These are phyloP conservation scores for Penicillium sclerotigenum DNA, from an alignment of 2,329 filamentous ascomycete species.

Conservation along the genomic window DNA sequence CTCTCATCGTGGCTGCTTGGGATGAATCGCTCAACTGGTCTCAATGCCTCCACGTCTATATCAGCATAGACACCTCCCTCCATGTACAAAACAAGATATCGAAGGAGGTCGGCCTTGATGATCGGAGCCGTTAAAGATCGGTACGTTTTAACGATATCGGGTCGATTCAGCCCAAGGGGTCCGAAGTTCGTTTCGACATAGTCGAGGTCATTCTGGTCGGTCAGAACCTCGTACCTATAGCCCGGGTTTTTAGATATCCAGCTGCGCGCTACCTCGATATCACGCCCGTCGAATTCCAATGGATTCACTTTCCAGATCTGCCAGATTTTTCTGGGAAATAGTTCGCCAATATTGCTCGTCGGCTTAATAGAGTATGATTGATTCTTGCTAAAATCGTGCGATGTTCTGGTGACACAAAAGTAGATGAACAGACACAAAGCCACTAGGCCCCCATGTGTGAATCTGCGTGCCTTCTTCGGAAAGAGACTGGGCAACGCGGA, in stretches of 20 bases:
- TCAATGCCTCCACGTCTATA: slow-evolving; percentile 58
- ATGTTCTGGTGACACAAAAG: slow-evolving; percentile 2
- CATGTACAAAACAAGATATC: slow-evolving; percentile 66
- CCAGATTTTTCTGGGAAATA: slow-evolving; percentile 69
- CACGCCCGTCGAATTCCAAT: slow-evolving; percentile 62
- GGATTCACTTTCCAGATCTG: slow-evolving; percentile 73
- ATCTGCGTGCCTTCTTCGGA: slow-evolving; percentile 6
- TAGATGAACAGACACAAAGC: slow-evolving; percentile 3
- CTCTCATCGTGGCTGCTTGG: slow-evolving; percentile 59
- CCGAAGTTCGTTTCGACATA: slow-evolving; percentile 70
- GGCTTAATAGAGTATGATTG: not conserved
- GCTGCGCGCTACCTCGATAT: slow-evolving; percentile 58
- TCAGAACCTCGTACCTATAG: slow-evolving; percentile 66
- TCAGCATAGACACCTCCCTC: slow-evolving; percentile 62
- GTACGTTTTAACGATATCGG: slow-evolving; percentile 63
- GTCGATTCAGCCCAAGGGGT: slow-evolving; percentile 61
- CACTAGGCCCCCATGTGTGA: slow-evolving; percentile 4
- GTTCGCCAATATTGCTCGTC: slow-evolving; percentile 1
- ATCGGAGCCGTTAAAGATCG: slow-evolving; percentile 60
- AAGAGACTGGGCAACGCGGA: not conserved
- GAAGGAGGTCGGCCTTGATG: slow-evolving; percentile 63
- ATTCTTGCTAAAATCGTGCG: not conserved
- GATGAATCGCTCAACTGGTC: slow-evolving; percentile 57
- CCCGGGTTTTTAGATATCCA: slow-evolving; percentile 66
- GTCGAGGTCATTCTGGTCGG: slow-evolving; percentile 63